phyloP scores from a whole-genome alignment of 139 green algal genomes.

The Chlorella sp. region DNA sequence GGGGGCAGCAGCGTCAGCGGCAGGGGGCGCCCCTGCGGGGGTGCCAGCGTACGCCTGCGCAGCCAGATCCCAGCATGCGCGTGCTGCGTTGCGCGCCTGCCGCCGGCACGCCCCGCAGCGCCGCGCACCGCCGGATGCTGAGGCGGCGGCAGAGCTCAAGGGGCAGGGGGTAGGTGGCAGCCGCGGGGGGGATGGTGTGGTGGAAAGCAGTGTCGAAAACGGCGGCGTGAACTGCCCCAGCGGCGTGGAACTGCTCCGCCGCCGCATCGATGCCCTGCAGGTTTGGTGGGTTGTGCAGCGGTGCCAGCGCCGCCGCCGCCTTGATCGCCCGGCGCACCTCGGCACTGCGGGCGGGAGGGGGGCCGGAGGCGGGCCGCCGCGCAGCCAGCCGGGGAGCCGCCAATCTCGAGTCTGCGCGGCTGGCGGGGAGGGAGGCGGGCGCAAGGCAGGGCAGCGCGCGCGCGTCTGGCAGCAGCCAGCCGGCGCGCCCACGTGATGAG shows the following conservation, averaged over 20 bases:
- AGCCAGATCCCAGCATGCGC: background rate
- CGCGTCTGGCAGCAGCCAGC: background rate
- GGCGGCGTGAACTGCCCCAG: slow-evolving; percentile 49
- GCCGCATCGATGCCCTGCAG: slow-evolving; percentile 71
- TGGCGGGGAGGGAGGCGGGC: background rate
- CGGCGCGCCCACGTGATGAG: slow-evolving; percentile 44
- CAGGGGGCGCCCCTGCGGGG: background rate
- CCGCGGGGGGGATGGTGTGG: slow-evolving; percentile 74
- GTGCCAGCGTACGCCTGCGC: background rate
- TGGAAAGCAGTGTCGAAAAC: slow-evolving; percentile 96
- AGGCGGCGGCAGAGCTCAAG: slow-evolving; percentile 67
- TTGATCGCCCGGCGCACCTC: slow-evolving; percentile 54
- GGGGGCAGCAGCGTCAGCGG: background rate
- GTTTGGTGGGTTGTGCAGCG: slow-evolving; percentile 87
- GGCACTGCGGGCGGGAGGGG: slow-evolving; percentile 2
- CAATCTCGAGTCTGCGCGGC: too few relatives aligned
- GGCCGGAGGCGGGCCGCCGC: background rate
- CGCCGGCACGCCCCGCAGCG: too few relatives aligned
- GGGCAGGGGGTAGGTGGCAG: slow-evolving; percentile 86
- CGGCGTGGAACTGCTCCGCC: slow-evolving; percentile 46
- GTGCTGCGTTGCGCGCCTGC: background rate
- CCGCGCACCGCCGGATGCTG: slow-evolving; percentile 41
- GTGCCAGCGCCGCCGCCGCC: slow-evolving; percentile 67
- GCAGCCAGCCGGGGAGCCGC: background rate
- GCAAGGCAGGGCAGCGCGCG: background rate